Conservation (phyloP, 1,139 yeast species). For the Saccharomycopsis hybrid region DNA sequence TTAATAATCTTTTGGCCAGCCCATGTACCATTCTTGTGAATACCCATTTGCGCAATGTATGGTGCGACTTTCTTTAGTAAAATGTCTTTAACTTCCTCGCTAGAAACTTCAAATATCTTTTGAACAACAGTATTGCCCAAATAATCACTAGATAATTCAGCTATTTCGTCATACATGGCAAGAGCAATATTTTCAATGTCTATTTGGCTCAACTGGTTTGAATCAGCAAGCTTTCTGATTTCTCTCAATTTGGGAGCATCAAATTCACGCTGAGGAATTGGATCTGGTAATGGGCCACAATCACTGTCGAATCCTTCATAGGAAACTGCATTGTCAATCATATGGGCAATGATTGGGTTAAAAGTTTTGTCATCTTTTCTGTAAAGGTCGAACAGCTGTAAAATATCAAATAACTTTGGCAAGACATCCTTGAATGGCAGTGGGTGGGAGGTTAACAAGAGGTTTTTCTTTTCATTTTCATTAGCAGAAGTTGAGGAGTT, state of each 20-base stretch:
- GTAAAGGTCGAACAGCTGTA: slow-evolving; percentile 25
- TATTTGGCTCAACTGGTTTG: slow-evolving; percentile 32
- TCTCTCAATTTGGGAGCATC: slow-evolving; percentile 78
- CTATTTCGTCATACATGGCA: slow-evolving; percentile 83
- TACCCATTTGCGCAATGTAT: slow-evolving; percentile 82
- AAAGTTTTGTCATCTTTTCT: slow-evolving; percentile 21
- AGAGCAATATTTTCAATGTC: slow-evolving; percentile 81
- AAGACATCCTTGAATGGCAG: slow-evolving; percentile 13
- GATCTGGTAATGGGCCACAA: slow-evolving; percentile 69
- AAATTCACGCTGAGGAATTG: slow-evolving; percentile 57
- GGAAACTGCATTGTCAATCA: slow-evolving; percentile 33
- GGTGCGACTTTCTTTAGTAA: slow-evolving; percentile 79
- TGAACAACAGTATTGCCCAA: slow-evolving; percentile 95
- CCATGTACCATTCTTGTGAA: slow-evolving; percentile 98
- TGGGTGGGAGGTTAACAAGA: slow-evolving; percentile 7
- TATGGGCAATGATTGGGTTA: slow-evolving; percentile 27
- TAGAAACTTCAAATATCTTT: slow-evolving; percentile 69
- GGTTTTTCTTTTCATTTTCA: slow-evolving; percentile 9
- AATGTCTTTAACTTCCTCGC: slow-evolving; percentile 66
- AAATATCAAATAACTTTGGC: slow-evolving; percentile 23
- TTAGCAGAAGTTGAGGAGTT: slow-evolving; percentile 1
- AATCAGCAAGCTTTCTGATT: slow-evolving; percentile 44
- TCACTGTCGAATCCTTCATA: slow-evolving; percentile 38
- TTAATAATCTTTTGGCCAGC: slow-evolving; percentile 95
- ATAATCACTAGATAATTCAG: slow-evolving; percentile 87